These are phyloP conservation scores for Cenococcum geophilum DNA, from an alignment of 495 filamentous ascomycete genomes.

Conservation along the genomic window DNA sequence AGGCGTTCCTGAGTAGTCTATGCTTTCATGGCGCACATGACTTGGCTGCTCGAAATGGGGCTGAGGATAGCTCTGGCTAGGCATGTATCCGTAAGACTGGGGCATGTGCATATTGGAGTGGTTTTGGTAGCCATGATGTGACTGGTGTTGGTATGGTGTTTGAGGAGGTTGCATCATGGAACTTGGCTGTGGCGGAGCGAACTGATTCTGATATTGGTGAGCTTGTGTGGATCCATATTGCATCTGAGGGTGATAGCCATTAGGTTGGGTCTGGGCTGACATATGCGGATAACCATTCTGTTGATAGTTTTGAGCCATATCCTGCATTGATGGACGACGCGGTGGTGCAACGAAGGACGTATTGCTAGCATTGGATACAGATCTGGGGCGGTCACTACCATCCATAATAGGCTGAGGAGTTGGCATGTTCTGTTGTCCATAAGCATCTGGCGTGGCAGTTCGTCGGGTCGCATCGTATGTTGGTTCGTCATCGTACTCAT, in stretches of 20 bases:
- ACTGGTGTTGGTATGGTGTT: slow-evolving; percentile 26
- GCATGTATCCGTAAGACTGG: slow-evolving; percentile 30
- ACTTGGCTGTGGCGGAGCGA: slow-evolving; percentile 26
- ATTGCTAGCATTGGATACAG: slow-evolving; percentile 63
- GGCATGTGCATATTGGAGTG: slow-evolving; percentile 31
- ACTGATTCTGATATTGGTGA: slow-evolving; percentile 31
- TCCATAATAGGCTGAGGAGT: slow-evolving; percentile 38
- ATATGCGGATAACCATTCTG: slow-evolving; percentile 33
- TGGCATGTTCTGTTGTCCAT: slow-evolving; percentile 46
- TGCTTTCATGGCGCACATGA: slow-evolving; percentile 31
- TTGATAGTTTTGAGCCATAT: slow-evolving; percentile 39
- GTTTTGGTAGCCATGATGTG: slow-evolving; percentile 27
- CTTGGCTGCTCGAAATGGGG: slow-evolving; percentile 33
- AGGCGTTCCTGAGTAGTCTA: slow-evolving; percentile 26
- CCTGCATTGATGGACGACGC: slow-evolving; percentile 42
- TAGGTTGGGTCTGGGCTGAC: slow-evolving; percentile 37
- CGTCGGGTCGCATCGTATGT: slow-evolving; percentile 49
- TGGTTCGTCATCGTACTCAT: slow-evolving; percentile 61
- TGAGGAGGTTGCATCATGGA: slow-evolving; percentile 37
- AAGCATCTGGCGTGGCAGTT: slow-evolving; percentile 57
- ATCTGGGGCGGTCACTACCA: slow-evolving; percentile 55
- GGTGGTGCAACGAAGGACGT: slow-evolving; percentile 37
- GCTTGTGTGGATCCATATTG: slow-evolving; percentile 32
- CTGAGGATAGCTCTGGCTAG: slow-evolving; percentile 29
- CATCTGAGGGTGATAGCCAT: slow-evolving; percentile 33